These are phyloP conservation scores for Hypoxylon trugodes DNA, from an alignment of 495 filamentous ascomycete genomes.

Conservation along the genomic window DNA sequence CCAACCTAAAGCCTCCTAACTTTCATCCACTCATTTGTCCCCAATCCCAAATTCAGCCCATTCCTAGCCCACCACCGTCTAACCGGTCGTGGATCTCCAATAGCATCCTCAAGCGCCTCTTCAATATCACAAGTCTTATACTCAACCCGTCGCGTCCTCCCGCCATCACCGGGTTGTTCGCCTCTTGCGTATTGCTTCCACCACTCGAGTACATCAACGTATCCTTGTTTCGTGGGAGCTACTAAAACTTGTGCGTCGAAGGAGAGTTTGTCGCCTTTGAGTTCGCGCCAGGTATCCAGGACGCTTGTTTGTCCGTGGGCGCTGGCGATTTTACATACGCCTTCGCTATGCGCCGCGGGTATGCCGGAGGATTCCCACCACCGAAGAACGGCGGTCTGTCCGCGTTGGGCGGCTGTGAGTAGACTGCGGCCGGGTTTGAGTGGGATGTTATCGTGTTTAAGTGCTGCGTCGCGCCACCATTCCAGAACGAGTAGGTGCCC, in stretches of 20 bases:
- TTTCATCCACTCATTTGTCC: constrained; percentile 94
- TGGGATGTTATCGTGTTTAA: constrained; percentile 49
- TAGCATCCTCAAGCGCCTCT: constrained; percentile 87
- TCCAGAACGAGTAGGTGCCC: constrained; percentile 85
- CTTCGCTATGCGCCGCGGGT: constrained; percentile 74
- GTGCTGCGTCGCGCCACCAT: constrained; percentile 82
- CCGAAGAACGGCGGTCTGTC: constrained; percentile 71
- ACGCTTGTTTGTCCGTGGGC: constrained; percentile 87
- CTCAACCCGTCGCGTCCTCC: constrained; percentile 68
- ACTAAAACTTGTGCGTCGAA: constrained; percentile 91
- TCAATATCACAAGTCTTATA: constrained; percentile 97
- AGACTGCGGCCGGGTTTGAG: constrained; percentile 84
- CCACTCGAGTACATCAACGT: constrained; percentile 87
- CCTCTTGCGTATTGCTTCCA: constrained; percentile 79
- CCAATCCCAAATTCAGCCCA: constrained; percentile 84
- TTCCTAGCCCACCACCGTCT: constrained; percentile 90
- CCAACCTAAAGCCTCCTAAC: constrained; percentile 49
- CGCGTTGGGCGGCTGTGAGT: constrained; percentile 80
- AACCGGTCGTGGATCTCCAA: constrained; percentile 74
- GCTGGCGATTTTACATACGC: constrained; percentile 82
- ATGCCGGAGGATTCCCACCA: constrained; percentile 87
- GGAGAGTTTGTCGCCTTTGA: constrained; percentile 81
- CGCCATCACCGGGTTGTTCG: constrained; percentile 53
- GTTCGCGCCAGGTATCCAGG: constrained; percentile 79
- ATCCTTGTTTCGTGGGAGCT: constrained; percentile 85